These are phyloP conservation scores for Rosa rugosa DNA, from an alignment of 306 rosid genomes.

Conservation along the genomic window DNA sequence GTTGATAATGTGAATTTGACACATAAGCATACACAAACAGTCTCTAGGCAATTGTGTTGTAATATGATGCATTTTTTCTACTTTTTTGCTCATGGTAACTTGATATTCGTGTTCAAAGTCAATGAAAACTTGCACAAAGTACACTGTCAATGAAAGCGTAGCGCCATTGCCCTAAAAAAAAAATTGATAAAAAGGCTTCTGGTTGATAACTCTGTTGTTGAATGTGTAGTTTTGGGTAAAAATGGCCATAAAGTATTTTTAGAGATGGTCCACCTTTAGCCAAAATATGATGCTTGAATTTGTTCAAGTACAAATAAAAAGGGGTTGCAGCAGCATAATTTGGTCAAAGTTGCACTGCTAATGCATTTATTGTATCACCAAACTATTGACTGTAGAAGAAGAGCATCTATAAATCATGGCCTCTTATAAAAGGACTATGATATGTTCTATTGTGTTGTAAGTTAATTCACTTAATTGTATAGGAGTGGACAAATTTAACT, in stretches of 20 bases:
- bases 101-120: too few relatives aligned
- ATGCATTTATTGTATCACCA: not conserved
- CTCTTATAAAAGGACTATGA: not conserved
- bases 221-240: not conserved
- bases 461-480: not conserved
- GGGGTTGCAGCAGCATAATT: not conserved
- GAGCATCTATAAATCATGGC: not conserved
- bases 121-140: not conserved
- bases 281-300: not conserved
- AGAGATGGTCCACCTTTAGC: not conserved
- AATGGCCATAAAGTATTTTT: not conserved
- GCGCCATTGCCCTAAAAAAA: not conserved
- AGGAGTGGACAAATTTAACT: not conserved
- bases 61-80: not conserved
- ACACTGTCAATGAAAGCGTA: not conserved
- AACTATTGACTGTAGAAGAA: not conserved
- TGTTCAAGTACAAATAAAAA: not conserved
- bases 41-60: not conserved
- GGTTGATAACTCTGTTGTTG: not conserved
- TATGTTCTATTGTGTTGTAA: not conserved
- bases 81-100: not conserved
- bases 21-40: not conserved
- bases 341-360: not conserved
- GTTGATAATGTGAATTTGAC: not conserved
- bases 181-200: not conserved